Evolutionary conservation across 2,329 filamentous ascomycete species (phyloP).

Genomic region (Cercospora sp.): DNA sequence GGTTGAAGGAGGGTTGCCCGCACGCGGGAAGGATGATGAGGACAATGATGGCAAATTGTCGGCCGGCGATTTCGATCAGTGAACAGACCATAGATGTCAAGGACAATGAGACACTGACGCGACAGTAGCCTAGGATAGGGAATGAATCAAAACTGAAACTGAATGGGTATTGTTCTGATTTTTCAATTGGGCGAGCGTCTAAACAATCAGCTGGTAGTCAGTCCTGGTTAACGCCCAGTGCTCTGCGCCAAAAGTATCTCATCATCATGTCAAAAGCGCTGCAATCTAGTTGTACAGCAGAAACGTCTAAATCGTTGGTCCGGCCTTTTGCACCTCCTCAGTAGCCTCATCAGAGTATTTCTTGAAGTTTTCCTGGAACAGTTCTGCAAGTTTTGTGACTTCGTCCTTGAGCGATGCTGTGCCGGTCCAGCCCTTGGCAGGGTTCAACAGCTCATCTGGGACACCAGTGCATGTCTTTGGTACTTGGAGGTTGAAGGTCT

Average conservation of each 20-base stretch:
- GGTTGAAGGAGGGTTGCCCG: not conserved
- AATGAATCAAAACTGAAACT: not conserved
- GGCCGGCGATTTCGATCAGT: not conserved
- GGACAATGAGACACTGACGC: not conserved
- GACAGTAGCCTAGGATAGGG: not conserved
- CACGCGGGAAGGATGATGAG: too few species aligned
- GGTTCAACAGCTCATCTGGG: slow-evolving; percentile 90
- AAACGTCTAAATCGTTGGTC: slow-evolving; percentile 35
- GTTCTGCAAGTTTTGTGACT: slow-evolving; percentile 78
- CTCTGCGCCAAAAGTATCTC: not conserved
- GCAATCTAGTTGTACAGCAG: not conserved
- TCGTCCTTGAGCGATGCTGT: slow-evolving; percentile 79
- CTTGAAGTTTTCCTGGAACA: slow-evolving; percentile 97
- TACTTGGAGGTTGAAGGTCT: slow-evolving; percentile 95
- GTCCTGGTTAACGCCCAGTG: not conserved
- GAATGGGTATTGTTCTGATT: not conserved
- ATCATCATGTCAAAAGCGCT: not conserved
- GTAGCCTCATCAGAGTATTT: slow-evolving; percentile 83
- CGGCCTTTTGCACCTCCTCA: slow-evolving; percentile 48
- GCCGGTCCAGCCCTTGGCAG: slow-evolving; percentile 86
- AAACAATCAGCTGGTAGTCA: not conserved
- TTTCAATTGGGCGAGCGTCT: not conserved
- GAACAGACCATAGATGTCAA: not conserved
- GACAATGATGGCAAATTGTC: not conserved
- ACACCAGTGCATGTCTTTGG: slow-evolving; percentile 88